A percentile compares a stretch with the other conserved stretches of the same genome.
These are phyloP conservation scores for Russula lepida DNA, from an alignment of 768 basidiomycete species.

Conservation along the genomic window DNA sequence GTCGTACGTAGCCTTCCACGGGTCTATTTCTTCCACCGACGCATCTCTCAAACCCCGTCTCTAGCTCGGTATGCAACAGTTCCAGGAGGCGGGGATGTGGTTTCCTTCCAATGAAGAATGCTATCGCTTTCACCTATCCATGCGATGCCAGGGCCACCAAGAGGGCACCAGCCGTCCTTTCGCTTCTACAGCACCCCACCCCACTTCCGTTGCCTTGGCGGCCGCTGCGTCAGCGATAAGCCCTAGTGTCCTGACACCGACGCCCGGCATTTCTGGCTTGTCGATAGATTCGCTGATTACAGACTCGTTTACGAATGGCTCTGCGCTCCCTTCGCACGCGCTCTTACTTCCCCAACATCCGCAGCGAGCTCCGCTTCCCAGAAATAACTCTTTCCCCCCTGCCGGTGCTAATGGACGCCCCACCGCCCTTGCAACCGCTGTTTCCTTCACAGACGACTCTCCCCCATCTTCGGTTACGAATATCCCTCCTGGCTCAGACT, in stretches of 20 bases:
- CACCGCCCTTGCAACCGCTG: not conserved
- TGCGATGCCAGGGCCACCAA: conserved; percentile 2
- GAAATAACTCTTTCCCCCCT: conserved; percentile 17
- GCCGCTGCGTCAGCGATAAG: conserved; percentile 5
- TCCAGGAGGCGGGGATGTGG: conserved; percentile 10
- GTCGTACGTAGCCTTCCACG: conserved; percentile 9
- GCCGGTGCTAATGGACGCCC: conserved; percentile 5
- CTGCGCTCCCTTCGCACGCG: conserved; percentile 1
- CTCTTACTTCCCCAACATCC: conserved; percentile 1
- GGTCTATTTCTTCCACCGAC: not conserved
- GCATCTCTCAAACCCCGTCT: not conserved
- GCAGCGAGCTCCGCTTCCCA: conserved; percentile 15
- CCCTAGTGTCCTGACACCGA: conserved; percentile 11
- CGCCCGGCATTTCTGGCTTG: conserved; percentile 11
- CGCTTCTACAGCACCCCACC: not conserved
- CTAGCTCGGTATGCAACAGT: conserved; percentile 14
- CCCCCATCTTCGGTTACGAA: conserved; percentile 1
- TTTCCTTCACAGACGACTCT: conserved; percentile 11
- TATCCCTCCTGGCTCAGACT: not conserved
- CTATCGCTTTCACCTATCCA: conserved; percentile 17
- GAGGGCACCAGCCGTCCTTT: not conserved
- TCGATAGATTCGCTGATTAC: conserved; percentile 13
- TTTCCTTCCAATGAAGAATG: conserved; percentile 11
- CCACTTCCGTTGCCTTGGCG: not conserved
- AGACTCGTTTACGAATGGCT: conserved; percentile 1